phyloP scores from a whole-genome alignment of 345 rosid species.

The Syzygium grande region DNA sequence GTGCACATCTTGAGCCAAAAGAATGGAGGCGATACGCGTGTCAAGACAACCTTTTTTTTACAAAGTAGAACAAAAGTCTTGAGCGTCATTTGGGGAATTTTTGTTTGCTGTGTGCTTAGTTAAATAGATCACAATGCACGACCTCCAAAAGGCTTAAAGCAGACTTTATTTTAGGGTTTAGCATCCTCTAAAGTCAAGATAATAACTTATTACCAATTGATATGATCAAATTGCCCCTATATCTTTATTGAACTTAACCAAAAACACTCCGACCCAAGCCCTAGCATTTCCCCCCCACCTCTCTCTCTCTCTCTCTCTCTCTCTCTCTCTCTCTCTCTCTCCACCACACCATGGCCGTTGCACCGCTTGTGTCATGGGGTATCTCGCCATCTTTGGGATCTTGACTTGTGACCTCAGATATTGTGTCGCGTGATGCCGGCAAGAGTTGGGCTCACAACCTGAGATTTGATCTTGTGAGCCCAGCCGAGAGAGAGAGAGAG shows the following conservation, averaged over 20 bases:
- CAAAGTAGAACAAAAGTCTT: neutral
- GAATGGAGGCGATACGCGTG: neutral
- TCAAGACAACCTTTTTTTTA: neutral
- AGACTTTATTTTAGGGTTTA: neutral
- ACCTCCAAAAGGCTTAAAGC: neutral
- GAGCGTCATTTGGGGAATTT: neutral
- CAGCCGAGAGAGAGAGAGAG: neutral
- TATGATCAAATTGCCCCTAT: neutral
- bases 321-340: neutral
- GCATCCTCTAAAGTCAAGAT: neutral
- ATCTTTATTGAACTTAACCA: neutral
- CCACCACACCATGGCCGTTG: neutral
- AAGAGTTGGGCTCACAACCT: neutral
- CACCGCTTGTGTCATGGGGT: neutral
- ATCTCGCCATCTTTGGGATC: neutral
- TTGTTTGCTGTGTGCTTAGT: neutral
- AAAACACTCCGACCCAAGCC: neutral
- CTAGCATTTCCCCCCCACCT: neutral
- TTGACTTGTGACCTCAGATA: neutral
- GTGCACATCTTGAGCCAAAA: neutral
- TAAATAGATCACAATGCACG: neutral
- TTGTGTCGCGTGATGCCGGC: neutral
- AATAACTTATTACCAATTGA: neutral
- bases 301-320: neutral
- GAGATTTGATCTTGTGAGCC: neutral